A percentile compares a stretch with the other conserved stretches of the same genome.
phyloP scores from a whole-genome alignment of 768 basidiomycete species.

The Boletus tylopilopsis region DNA sequence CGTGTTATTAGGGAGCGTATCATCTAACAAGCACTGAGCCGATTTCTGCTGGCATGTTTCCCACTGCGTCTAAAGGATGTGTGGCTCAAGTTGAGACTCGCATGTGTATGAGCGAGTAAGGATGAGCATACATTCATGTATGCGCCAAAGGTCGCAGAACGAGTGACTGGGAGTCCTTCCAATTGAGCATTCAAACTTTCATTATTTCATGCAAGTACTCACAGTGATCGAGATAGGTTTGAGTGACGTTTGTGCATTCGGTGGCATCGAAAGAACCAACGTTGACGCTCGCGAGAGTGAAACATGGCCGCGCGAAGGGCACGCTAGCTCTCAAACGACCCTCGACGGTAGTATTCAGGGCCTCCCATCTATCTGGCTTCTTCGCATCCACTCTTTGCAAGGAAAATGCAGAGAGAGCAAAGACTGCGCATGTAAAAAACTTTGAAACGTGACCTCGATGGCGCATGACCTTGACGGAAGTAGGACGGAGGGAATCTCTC shows the following conservation, averaged over 20 bases:
- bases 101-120: neutral
- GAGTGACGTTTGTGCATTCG: neutral
- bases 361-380: neutral
- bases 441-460: neutral
- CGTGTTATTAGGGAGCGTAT: neutral
- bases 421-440: neutral
- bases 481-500: neutral
- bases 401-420: neutral
- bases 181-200: neutral
- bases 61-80: neutral
- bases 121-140: neutral
- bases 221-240: neutral
- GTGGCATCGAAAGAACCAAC: neutral
- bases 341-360: neutral
- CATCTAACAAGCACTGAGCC: neutral
- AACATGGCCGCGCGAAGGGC: neutral
- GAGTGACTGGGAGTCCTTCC: neutral
- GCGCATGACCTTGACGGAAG: neutral
- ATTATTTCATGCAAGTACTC: neutral
- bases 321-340: neutral
- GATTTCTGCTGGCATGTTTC: neutral
- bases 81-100: neutral
- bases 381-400: neutral
- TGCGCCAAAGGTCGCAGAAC: neutral
- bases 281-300: neutral